Conservation (phyloP, 2,329 filamentous ascomycete genomes). For the Scytalidium sp. region DNA sequence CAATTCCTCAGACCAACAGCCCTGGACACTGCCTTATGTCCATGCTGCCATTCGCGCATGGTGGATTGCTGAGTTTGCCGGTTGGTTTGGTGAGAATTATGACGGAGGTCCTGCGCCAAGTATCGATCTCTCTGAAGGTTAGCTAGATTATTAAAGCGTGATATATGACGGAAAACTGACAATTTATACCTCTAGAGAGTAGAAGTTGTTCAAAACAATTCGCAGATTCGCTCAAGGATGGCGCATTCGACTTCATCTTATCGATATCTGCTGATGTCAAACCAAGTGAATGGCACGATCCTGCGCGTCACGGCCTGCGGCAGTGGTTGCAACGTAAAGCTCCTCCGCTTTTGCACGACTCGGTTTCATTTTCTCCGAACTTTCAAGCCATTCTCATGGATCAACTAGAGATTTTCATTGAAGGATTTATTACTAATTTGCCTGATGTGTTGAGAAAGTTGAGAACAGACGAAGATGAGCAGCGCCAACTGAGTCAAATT, state of each 20-base stretch:
- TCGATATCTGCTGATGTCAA: slow-evolving; percentile 80
- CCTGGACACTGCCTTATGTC: slow-evolving; percentile 72
- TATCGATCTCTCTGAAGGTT: slow-evolving; percentile 60
- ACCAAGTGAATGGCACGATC: slow-evolving; percentile 81
- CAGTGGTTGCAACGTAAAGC: slow-evolving; percentile 81
- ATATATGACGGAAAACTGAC: slow-evolving; percentile 2
- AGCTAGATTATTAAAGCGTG: slow-evolving; percentile 10
- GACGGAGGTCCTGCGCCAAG: slow-evolving; percentile 55
- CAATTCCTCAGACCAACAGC: slow-evolving; percentile 60
- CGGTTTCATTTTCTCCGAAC: slow-evolving; percentile 64
- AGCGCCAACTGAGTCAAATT: slow-evolving; percentile 64
- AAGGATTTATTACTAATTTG: slow-evolving; percentile 92
- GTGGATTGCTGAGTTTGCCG: slow-evolving; percentile 93
- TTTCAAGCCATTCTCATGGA: slow-evolving; percentile 74
- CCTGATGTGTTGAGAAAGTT: slow-evolving; percentile 86
- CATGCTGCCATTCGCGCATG: slow-evolving; percentile 76
- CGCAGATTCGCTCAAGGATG: slow-evolving; percentile 75
- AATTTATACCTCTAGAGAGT: slow-evolving; percentile 49
- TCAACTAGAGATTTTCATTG: slow-evolving; percentile 82
- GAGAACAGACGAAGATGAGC: slow-evolving; percentile 86
- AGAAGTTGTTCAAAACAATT: slow-evolving; percentile 71
- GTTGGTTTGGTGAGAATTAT: slow-evolving; percentile 75
- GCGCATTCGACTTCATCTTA: slow-evolving; percentile 88
- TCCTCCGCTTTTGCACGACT: slow-evolving; percentile 63
- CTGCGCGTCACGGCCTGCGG: slow-evolving; percentile 78